Conservation (phyloP, 1,139 yeast genomes). For the Wickerhamiella pararugosa region DNA sequence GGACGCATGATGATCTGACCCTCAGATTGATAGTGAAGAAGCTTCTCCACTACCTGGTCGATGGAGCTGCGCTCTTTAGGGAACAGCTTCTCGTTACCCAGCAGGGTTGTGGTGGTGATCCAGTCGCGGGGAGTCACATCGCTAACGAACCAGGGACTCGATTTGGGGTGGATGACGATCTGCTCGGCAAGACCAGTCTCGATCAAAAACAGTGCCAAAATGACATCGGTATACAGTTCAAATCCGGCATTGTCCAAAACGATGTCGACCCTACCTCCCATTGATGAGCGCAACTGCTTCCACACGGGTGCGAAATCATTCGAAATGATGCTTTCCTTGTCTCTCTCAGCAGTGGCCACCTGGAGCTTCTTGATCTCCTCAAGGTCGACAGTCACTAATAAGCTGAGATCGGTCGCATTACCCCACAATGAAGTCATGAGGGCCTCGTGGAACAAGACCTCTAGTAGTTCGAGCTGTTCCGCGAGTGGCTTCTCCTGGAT, state of each 20-base stretch:
- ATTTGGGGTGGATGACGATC: constrained; percentile 75
- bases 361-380: constrained; percentile 86
- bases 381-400: constrained; percentile 48
- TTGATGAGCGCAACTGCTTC: constrained; percentile 27
- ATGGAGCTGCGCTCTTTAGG: constrained; percentile 31
- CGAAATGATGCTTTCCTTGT: constrained; percentile 66
- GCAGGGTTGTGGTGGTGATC: constrained; percentile 40
- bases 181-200: constrained; percentile 49
- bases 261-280: constrained; percentile 51
- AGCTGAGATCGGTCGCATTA: constrained; percentile 86
- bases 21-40: constrained; percentile 33
- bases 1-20: constrained; percentile 46
- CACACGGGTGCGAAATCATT: constrained; percentile 66
- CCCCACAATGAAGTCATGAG: constrained; percentile 93
- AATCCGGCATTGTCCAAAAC: constrained; percentile 92
- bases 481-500: constrained; percentile 12
- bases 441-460: constrained; percentile 43
- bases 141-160: constrained; percentile 94
- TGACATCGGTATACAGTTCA: constrained; percentile 79
- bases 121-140: constrained; percentile 84
- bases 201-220: constrained; percentile 56
- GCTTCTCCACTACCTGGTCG: constrained; percentile 34
- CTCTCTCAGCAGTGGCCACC: constrained; percentile 68
- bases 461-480: constrained; percentile 34
- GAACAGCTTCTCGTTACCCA: constrained; percentile 40